A percentile compares a stretch with the other conserved stretches of the same genome.
phyloP scores from a whole-genome alignment of 352 stramenopile species.

The Pilasporangium apinafurcum region DNA sequence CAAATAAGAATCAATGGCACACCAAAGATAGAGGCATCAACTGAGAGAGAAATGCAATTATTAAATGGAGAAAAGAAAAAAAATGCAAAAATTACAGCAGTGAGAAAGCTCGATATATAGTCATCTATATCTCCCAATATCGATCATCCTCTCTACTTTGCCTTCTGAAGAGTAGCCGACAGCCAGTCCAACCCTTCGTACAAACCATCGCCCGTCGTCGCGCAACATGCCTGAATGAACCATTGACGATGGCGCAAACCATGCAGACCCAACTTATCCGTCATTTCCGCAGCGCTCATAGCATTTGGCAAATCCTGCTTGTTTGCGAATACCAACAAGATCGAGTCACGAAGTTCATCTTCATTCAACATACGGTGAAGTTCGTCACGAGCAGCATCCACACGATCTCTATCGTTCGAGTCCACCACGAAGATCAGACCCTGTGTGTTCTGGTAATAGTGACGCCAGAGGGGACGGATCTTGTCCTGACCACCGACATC shows the following conservation, averaged over 20 bases:
- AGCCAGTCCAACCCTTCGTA: conserved; percentile 99
- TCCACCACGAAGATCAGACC: conserved; percentile 99
- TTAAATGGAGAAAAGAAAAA: no score
- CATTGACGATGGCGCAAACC: conserved; percentile 96
- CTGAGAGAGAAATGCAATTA: no score
- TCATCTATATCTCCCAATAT: neutral
- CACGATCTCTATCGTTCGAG: conserved; percentile 98
- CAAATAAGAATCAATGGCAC: neutral
- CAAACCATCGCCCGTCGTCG: conserved; percentile 97
- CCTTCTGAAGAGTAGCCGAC: conserved; percentile 80
- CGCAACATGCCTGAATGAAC: conserved; percentile 99
- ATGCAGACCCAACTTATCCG: conserved; percentile 97
- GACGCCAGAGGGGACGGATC: conserved; percentile 97
- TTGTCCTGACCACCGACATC: conserved; percentile 99
- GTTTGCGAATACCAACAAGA: conserved; percentile 98
- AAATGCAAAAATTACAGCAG: conserved; percentile 1
- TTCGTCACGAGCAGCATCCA: conserved; percentile 96
- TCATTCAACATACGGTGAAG: conserved; percentile 98
- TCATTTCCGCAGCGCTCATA: conserved; percentile 98
- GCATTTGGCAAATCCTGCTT: conserved; percentile 99
- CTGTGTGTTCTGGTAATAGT: conserved; percentile 99
- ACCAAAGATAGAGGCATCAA: neutral
- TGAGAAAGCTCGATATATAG: neutral
- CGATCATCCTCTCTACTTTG: neutral
- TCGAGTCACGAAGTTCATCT: conserved; percentile 96